phyloP scores from a whole-genome alignment of 176 grass and related monocot genomes.

The Bonia amplexicaulis region DNA sequence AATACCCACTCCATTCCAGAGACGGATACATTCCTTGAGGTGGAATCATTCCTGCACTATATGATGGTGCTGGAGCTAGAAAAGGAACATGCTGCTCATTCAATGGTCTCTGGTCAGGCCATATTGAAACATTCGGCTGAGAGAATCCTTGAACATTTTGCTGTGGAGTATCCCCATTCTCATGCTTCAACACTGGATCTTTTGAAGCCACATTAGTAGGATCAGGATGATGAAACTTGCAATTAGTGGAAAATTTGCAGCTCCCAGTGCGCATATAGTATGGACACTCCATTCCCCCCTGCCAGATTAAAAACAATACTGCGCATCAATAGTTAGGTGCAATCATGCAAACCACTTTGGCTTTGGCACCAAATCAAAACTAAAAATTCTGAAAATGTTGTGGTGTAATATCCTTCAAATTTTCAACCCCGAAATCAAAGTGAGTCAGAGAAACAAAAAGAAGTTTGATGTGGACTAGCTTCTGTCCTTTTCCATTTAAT shows the following conservation, averaged over 20 bases:
- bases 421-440: not conserved
- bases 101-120: conserved; percentile 51
- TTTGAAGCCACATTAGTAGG: conserved; percentile 47
- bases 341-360: not conserved
- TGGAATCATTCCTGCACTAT: conserved; percentile 51
- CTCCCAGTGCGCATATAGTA: conserved; percentile 94
- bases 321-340: not conserved
- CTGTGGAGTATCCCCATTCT: conserved; percentile 42
- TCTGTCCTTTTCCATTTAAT: not conserved
- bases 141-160: conserved; percentile 44
- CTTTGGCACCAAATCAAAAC: not conserved
- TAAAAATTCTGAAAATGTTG: not conserved
- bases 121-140: conserved; percentile 36
- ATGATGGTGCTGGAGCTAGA: conserved; percentile 55
- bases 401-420: not conserved
- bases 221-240: conserved; percentile 93
- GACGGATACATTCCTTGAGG: conserved; percentile 68
- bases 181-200: conserved; percentile 42
- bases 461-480: not conserved
- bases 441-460: not conserved
- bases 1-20: conserved; percentile 61
- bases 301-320: conserved; percentile 17
- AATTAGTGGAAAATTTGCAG: conserved; percentile 84
- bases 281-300: conserved; percentile 81
- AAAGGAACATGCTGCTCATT: conserved; percentile 55